These are phyloP conservation scores for Neophaeococcomyces mojaviensis DNA, from an alignment of 2,329 filamentous ascomycete species.

Conservation along the genomic window DNA sequence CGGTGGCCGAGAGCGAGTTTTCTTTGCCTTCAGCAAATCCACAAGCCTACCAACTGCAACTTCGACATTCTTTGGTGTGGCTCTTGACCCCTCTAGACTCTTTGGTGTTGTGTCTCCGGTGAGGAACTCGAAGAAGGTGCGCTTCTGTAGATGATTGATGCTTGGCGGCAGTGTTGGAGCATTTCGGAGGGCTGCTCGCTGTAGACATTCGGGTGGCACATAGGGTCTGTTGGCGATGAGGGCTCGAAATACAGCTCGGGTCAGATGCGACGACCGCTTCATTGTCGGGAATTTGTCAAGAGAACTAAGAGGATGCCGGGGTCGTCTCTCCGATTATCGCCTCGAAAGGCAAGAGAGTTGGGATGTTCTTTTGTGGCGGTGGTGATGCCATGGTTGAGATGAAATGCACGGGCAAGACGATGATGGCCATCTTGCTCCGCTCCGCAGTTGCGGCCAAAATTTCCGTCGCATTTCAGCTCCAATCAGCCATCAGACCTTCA, in stretches of 20 bases:
- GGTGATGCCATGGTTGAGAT: too few species aligned
- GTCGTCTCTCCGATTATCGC: too few species aligned
- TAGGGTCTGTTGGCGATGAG: slow-evolving; percentile 40
- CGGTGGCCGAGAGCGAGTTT: slow-evolving; percentile 59
- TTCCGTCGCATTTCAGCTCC: too few species aligned
- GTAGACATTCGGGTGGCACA: slow-evolving; percentile 12
- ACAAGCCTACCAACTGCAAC: slow-evolving; percentile 41
- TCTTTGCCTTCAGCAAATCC: slow-evolving; percentile 56
- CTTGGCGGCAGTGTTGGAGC: not conserved
- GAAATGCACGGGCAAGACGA: too few species aligned
- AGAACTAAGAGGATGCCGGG: not conserved
- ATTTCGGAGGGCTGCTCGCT: not conserved
- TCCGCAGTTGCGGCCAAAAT: too few species aligned
- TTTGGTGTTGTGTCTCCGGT: slow-evolving; percentile 8
- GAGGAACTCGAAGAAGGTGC: slow-evolving; percentile 17
- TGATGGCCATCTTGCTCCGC: too few species aligned
- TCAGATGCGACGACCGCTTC: slow-evolving; percentile 35
- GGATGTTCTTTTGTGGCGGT: too few species aligned
- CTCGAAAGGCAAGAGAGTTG: too few species aligned
- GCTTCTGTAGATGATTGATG: slow-evolving; percentile 10
- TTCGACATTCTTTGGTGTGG: slow-evolving; percentile 18
- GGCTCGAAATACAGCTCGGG: slow-evolving; percentile 37
- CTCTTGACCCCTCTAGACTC: slow-evolving; percentile 14
- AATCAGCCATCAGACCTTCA: too few species aligned
- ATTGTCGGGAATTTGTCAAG: slow-evolving; percentile 24